Base-by-base conservation (phyloP, 73 alveolate species). In the Paramecium biaurelia region DNA sequence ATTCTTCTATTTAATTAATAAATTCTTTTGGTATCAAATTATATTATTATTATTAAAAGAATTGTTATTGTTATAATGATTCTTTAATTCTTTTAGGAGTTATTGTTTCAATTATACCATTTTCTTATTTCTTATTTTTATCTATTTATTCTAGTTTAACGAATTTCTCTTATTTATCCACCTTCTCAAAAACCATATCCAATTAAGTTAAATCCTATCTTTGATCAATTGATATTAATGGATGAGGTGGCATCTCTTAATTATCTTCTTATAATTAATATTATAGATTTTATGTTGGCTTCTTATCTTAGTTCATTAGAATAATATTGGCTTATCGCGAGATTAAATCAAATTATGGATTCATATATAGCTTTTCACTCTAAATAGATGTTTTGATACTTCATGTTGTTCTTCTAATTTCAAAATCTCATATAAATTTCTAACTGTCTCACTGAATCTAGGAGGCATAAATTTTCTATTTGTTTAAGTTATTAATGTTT, bases 391-490 rank as follows among this genome's bases (percentile, higher is more conserved):
- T 30, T 63, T 11, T 63, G 21, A 30, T 63, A 63, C 84, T 63
- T 63, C 49, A 23, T 63, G 49, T 12, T 63, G 21, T 63, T 63
- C 84, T 63, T 63, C 84, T 30, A 63, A 30, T 63, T 63, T 26
- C 45, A 63, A 28, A 26, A 63, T 11, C 10, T 63, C 84, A 32
- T 26, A 30, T 32, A 63, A 63, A 63, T 23, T 32, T 63, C 26
- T 63, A 32, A 63, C 49, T 5, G 84, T 63, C 21, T 63, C 84
- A 63, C 49, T 30, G 12, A 63, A 63, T 24, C 84, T 5, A 11
- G 84, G 84, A 1, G 84, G 84, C 84, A 63, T 63, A 63, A 30
- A 63, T 24, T 63, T 63, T 63, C 84, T 63, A 63, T 23, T 12
- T 1, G n/a, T 8, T 63, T 63, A 23, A 12, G 47, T 2, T n/a